These are phyloP conservation scores for Lachancea kluyveri DNA, from an alignment of 805 yeast genomes.

Conservation along the genomic window DNA sequence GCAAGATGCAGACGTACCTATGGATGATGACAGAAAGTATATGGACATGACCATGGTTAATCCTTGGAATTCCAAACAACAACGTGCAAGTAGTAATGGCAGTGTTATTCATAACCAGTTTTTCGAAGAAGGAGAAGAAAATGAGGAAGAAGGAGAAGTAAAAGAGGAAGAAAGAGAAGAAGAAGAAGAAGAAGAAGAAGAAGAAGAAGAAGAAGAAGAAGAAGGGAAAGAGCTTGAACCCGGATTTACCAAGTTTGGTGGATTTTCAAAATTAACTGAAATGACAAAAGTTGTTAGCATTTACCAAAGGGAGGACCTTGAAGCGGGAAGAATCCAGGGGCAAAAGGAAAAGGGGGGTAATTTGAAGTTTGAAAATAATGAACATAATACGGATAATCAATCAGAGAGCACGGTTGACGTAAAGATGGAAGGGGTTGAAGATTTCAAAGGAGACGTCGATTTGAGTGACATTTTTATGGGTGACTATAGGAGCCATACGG, in stretches of 20 bases:
- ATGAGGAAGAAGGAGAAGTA: slow-evolving; percentile 2
- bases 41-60: slow-evolving; percentile 33
- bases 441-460: slow-evolving; percentile 12
- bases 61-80: slow-evolving; percentile 18
- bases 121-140: background rate
- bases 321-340: no score
- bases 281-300: slow-evolving; percentile 31
- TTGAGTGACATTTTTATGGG: slow-evolving; percentile 24
- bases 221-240: background rate
- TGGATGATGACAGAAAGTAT: slow-evolving; percentile 14
- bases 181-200: background rate
- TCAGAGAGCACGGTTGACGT: slow-evolving; percentile 8
- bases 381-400: background rate
- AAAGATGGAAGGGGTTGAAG: slow-evolving; percentile 8
- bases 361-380: background rate
- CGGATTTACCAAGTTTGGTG: slow-evolving; percentile 10
- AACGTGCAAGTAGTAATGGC: slow-evolving; percentile 14
- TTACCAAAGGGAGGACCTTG: slow-evolving; percentile 23
- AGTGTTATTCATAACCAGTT: slow-evolving; percentile 26
- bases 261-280: slow-evolving; percentile 20
- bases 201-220: background rate
- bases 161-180: background rate
- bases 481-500: slow-evolving; percentile 5
- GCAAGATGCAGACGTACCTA: background rate
- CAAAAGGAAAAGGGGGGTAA: no score